Percentiles rank a stretch among this genome's conserved stretches.
These are phyloP conservation scores for Scalesia atractyloides DNA, from an alignment of 129 eudicot species.

Conservation along the genomic window DNA sequence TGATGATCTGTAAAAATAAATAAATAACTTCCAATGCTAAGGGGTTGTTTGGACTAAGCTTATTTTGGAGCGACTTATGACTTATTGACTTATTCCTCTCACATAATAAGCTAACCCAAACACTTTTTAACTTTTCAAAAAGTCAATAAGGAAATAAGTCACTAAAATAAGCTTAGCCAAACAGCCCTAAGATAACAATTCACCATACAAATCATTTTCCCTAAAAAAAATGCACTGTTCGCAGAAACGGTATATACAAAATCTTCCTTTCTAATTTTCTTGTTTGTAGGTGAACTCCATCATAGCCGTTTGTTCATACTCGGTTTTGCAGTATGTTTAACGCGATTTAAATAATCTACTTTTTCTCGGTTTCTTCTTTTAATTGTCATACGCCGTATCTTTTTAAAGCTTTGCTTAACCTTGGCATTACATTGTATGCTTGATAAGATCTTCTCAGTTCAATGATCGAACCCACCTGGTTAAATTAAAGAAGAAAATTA, in stretches of 20 bases:
- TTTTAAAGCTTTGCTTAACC: conserved; percentile 76
- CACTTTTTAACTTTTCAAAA: no score
- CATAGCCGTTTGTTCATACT: background rate
- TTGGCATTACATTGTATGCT: conserved; percentile 98
- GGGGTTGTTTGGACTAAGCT: no score
- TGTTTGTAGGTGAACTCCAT: background rate
- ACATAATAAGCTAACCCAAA: no score
- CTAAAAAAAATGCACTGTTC: background rate
- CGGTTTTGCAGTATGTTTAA: background rate
- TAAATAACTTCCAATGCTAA: background rate
- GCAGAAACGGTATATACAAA: background rate
- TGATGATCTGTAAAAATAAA: background rate
- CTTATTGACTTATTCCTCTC: no score
- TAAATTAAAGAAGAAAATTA: background rate
- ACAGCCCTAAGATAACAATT: conserved; percentile 14
- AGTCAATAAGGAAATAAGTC: no score
- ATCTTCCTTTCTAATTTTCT: background rate
- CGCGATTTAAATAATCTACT: background rate
- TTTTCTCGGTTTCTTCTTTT: background rate
- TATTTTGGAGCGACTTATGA: no score
- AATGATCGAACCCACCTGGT: conserved; percentile 94
- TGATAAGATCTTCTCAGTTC: conserved; percentile 95
- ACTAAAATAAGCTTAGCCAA: no score
- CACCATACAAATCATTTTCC: conserved; percentile 1
- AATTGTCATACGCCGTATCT: conserved; percentile 66